phyloP scores from a whole-genome alignment of 495 filamentous ascomycete genomes.

The Parathielavia hyrcaniae region DNA sequence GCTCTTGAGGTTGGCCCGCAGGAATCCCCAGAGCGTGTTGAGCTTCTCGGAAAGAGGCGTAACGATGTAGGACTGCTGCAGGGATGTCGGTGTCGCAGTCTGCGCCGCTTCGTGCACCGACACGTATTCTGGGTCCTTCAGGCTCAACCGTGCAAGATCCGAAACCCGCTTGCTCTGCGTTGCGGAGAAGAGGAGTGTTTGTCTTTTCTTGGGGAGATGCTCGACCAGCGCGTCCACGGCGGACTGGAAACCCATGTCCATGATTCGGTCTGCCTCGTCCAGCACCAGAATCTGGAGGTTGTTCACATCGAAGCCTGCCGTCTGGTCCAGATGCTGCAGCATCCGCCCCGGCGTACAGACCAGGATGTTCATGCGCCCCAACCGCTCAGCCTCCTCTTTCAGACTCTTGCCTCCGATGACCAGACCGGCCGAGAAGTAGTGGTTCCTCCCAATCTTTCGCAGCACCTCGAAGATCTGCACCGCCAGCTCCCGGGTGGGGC shows the following conservation, averaged over 20 bases:
- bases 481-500: slow-evolving; percentile 88
- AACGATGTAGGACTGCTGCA: slow-evolving; percentile 88
- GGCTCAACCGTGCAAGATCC: slow-evolving; percentile 79
- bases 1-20: slow-evolving; percentile 76
- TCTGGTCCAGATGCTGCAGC: slow-evolving; percentile 94
- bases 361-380: slow-evolving; percentile 94
- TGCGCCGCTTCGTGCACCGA: slow-evolving; percentile 80
- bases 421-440: slow-evolving; percentile 86
- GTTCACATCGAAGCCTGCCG: slow-evolving; percentile 78
- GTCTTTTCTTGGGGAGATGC: slow-evolving; percentile 77
- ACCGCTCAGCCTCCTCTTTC: slow-evolving; percentile 76
- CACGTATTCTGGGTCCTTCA: slow-evolving; percentile 90
- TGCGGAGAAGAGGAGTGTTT: slow-evolving; percentile 92
- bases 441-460: slow-evolving; percentile 80
- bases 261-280: slow-evolving; percentile 92
- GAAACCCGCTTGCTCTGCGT: slow-evolving; percentile 93
- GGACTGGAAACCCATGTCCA: slow-evolving; percentile 95
- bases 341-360: slow-evolving; percentile 95
- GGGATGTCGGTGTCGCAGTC: slow-evolving; percentile 71
- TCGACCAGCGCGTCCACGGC: slow-evolving; percentile 91
- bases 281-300: slow-evolving; percentile 90
- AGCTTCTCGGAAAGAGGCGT: slow-evolving; percentile 81
- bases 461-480: slow-evolving; percentile 97
- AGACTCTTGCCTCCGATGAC: slow-evolving; percentile 93
- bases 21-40: slow-evolving; percentile 85